Evolutionary conservation across 2,329 filamentous ascomycete genomes (phyloP).

Genomic region (Zalaria obscura): DNA sequence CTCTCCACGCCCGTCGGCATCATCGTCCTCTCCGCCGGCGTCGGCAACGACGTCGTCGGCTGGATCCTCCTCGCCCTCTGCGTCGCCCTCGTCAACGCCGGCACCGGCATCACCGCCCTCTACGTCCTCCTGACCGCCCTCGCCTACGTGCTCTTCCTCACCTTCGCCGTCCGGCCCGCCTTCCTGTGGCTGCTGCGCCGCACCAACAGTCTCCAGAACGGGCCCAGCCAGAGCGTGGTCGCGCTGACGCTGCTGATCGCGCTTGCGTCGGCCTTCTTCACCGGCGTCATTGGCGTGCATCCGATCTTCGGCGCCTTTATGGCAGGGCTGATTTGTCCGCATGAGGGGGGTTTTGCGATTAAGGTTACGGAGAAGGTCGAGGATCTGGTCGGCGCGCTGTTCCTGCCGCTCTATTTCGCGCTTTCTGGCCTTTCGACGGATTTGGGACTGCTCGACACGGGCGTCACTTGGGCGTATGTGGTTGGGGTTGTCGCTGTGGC

Average conservation of each 20-base stretch:
- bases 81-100: conserved; percentile 82
- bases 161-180: conserved; percentile 55
- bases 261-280: conserved; percentile 72
- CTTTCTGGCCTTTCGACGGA: conserved; percentile 82
- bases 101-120: conserved; percentile 65
- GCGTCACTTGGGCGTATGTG: conserved; percentile 81
- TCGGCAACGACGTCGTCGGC: conserved; percentile 81
- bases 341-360: conserved; percentile 80
- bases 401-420: conserved; percentile 86
- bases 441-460: conserved; percentile 66
- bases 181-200: conserved; percentile 63
- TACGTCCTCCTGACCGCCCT: conserved; percentile 67
- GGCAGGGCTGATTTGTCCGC: conserved; percentile 76
- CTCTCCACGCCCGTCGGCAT: conserved; percentile 72
- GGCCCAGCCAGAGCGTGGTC: conserved; percentile 74
- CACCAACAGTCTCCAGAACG: conserved; percentile 69
- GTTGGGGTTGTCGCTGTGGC: conserved; percentile 69
- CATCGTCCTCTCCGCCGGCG: conserved; percentile 77
- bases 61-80: conserved; percentile 91
- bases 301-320: conserved; percentile 91
- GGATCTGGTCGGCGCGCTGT: conserved; percentile 70
- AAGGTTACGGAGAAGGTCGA: conserved; percentile 90
- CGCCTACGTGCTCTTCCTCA: conserved; percentile 63
- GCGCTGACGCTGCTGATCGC: conserved; percentile 69
- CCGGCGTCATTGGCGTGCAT: conserved; percentile 80